A percentile compares a stretch with the other conserved stretches of the same genome.
Evolutionary conservation across 2,329 filamentous ascomycete genomes (phyloP).

Genomic region (Scedosporium aurantiacum): DNA sequence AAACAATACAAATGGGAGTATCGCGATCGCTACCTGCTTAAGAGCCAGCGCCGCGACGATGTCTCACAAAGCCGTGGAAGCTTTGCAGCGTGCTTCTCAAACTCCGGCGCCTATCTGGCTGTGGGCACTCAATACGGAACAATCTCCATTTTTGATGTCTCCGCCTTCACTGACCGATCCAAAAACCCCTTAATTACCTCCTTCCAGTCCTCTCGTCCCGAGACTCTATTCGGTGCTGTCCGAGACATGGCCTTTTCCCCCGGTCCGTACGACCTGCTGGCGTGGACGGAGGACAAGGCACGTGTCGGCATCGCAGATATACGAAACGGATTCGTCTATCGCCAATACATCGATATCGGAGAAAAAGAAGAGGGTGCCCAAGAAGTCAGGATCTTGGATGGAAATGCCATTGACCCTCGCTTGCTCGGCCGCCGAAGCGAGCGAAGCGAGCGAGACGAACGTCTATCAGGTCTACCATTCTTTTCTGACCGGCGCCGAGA

Average conservation of each 20-base stretch:
- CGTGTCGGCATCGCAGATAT: slow-evolving; percentile 65
- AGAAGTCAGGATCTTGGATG: slow-evolving; percentile 43
- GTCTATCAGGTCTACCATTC: slow-evolving; percentile 20
- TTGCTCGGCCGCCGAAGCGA: slow-evolving; percentile 36
- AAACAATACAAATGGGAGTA: slow-evolving; percentile 37
- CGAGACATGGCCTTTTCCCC: slow-evolving; percentile 89
- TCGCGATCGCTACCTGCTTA: slow-evolving; percentile 42
- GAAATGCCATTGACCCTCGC: slow-evolving; percentile 40
- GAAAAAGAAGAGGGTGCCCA: slow-evolving; percentile 8
- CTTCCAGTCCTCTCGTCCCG: slow-evolving; percentile 67
- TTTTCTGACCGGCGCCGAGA: slow-evolving; percentile 8
- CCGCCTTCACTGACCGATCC: slow-evolving; percentile 30
- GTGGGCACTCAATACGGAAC: slow-evolving; percentile 72
- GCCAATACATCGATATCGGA: slow-evolving; percentile 58
- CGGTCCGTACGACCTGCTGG: slow-evolving; percentile 77
- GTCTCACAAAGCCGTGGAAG: slow-evolving; percentile 50
- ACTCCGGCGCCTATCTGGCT: slow-evolving; percentile 59
- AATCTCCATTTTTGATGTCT: slow-evolving; percentile 62
- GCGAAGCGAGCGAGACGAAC: slow-evolving; percentile 15
- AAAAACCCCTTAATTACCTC: slow-evolving; percentile 57
- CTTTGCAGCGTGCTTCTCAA: slow-evolving; percentile 69
- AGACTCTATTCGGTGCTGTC: slow-evolving; percentile 63
- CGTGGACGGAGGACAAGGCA: slow-evolving; percentile 86
- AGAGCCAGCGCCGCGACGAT: slow-evolving; percentile 45
- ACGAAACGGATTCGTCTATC: slow-evolving; percentile 52